These are phyloP conservation scores for Xylariaceae sp. DNA, from an alignment of 2,329 filamentous ascomycete species.

Conservation along the genomic window DNA sequence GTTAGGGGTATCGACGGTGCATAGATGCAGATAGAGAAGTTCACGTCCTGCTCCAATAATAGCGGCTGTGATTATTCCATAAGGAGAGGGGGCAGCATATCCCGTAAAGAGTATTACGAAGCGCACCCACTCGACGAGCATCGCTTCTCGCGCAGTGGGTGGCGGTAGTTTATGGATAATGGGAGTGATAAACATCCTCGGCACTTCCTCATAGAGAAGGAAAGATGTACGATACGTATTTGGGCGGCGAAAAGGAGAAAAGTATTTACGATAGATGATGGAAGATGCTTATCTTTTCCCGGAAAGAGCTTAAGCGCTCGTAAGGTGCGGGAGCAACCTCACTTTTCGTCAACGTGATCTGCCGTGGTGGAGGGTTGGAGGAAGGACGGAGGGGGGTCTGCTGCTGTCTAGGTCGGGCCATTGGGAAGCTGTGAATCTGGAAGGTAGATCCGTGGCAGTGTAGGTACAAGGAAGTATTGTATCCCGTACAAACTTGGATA, in stretches of 20 bases:
- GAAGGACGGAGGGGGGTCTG: constrained; percentile 13
- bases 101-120: constrained; percentile 5
- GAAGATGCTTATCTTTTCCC: not conserved
- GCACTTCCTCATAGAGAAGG: not conserved
- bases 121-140: constrained; percentile 12
- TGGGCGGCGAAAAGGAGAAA: too few relatives aligned
- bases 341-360: constrained; percentile 24
- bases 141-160: constrained; percentile 12
- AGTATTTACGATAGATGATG: too few relatives aligned
- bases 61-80: not conserved
- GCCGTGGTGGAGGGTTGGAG: constrained; percentile 22
- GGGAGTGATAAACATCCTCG: too few relatives aligned
- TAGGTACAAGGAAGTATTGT: not conserved
- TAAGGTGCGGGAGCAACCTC: constrained; percentile 22
- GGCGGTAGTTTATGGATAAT: not conserved
- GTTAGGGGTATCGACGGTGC: not conserved
- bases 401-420: constrained; percentile 15
- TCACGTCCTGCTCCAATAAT: not conserved
- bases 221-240: too few relatives aligned
- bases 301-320: constrained; percentile 14
- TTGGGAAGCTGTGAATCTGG: constrained; percentile 4
- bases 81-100: not conserved
- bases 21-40: not conserved
- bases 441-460: constrained; percentile 3
- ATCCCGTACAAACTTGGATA: too few relatives aligned